Percentiles rank a stretch among this genome's conserved stretches.
Conservation (phyloP, 192 early-diverging fungal species). For the Paraglomus occultum region DNA sequence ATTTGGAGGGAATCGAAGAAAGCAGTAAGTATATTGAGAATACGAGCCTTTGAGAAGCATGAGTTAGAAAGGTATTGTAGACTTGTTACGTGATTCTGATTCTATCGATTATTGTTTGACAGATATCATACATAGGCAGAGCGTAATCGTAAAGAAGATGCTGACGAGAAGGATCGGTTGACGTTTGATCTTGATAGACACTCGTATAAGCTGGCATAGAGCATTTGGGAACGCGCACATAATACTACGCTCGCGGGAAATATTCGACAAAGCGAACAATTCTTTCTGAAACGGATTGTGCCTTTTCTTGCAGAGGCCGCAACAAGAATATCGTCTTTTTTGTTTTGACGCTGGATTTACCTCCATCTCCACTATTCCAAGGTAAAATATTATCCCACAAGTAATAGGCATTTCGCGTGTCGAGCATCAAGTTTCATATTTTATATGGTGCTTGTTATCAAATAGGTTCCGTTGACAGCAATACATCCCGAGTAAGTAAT, state of each 20-base stretch:
- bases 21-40: too few relatives aligned
- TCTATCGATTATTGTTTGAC: neutral
- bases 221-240: too few relatives aligned
- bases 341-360: conserved; percentile 89
- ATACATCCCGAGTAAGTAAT: conserved; percentile 60
- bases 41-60: neutral
- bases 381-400: conserved; percentile 92
- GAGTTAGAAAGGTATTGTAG: neutral
- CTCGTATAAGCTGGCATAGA: conserved; percentile 15
- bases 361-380: conserved; percentile 86
- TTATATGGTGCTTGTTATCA: conserved; percentile 14
- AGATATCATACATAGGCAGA: conserved; percentile 70
- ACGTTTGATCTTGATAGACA: conserved; percentile 45
- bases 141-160: conserved; percentile 43
- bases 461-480: conserved; percentile 67
- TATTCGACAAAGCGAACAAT: neutral
- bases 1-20: too few relatives aligned
- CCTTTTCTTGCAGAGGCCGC: conserved; percentile 49
- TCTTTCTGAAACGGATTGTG: conserved; percentile 29
- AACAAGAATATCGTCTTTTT: conserved; percentile 65
- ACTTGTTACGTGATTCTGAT: neutral
- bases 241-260: too few relatives aligned
- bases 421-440: conserved; percentile 8
- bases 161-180: conserved; percentile 40
- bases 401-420: conserved; percentile 29